Evolutionary conservation across 1,284 basidiomycete genomes (phyloP).

Genomic region (Entoloma clypeatum): DNA sequence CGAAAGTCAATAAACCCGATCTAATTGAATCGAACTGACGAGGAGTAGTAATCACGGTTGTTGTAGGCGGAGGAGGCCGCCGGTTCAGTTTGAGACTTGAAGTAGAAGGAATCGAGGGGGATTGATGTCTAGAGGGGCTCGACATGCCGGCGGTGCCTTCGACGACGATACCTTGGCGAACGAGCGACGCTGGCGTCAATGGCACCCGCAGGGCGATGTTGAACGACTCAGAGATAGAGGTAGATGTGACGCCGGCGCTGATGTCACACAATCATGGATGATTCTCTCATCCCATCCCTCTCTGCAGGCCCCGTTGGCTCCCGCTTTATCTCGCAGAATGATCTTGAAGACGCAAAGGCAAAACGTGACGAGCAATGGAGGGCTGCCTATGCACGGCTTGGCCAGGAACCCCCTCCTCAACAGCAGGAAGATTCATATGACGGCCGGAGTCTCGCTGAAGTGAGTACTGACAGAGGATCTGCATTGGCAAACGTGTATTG

Average conservation of each 20-base stretch:
- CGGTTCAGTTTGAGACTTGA: conserved; percentile 37
- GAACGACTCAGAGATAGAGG: too few relatives aligned
- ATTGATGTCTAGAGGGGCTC: conserved; percentile 15
- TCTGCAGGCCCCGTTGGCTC: conserved; percentile 66
- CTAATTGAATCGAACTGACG: too few relatives aligned
- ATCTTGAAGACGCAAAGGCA: conserved; percentile 76
- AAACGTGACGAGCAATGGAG: conserved; percentile 86
- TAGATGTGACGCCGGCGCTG: conserved; percentile 4
- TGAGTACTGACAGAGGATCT: conserved; percentile 37
- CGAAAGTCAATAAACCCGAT: conserved; percentile 11
- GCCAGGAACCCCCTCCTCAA: conserved; percentile 82
- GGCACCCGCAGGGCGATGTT: too few relatives aligned
- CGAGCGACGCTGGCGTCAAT: too few relatives aligned
- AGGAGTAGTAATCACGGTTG: conserved; percentile 63
- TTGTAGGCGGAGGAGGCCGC: conserved; percentile 38
- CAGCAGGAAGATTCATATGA: conserved; percentile 78
- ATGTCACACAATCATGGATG: conserved; percentile 37
- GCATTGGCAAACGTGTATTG: conserved; percentile 28
- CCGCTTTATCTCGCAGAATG: conserved; percentile 74
- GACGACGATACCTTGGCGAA: background rate
- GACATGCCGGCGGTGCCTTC: conserved; percentile 15
- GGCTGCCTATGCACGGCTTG: conserved; percentile 85
- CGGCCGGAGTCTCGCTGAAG: conserved; percentile 87
- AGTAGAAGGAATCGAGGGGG: conserved; percentile 14
- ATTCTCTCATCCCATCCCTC: conserved; percentile 60